These are phyloP conservation scores for Russula foetens DNA, from an alignment of 768 basidiomycete species.

Conservation along the genomic window DNA sequence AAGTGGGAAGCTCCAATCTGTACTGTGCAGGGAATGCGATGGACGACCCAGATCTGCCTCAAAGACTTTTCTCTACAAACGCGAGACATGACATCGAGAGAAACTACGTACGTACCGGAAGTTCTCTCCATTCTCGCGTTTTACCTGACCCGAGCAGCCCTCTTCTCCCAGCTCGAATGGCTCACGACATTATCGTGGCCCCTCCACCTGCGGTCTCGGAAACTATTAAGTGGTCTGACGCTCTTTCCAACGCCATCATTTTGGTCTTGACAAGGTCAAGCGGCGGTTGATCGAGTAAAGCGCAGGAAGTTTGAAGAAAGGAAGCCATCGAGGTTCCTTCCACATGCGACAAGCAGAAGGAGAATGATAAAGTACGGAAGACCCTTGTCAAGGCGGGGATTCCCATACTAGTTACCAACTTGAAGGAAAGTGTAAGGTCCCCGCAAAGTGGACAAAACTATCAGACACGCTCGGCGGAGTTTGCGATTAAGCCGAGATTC, in stretches of 20 bases:
- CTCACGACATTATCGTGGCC: constrained; percentile 77
- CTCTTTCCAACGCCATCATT: constrained; percentile 81
- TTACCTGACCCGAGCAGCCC: neutral
- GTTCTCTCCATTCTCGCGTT: neutral
- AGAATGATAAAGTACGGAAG: neutral
- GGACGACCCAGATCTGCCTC: constrained; percentile 75
- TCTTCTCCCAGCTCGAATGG: constrained; percentile 72
- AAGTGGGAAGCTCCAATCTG: constrained; percentile 10
- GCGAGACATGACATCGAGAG: constrained; percentile 88
- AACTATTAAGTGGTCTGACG: constrained; percentile 43
- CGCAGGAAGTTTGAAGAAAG: constrained; percentile 20
- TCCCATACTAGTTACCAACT: neutral
- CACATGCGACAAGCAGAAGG: constrained; percentile 11
- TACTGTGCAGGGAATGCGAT: neutral
- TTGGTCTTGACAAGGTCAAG: constrained; percentile 89
- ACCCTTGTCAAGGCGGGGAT: constrained; percentile 10
- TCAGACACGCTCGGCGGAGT: constrained; percentile 83
- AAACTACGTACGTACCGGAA: constrained; percentile 51
- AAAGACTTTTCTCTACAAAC: constrained; percentile 86
- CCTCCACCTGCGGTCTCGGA: constrained; percentile 34
- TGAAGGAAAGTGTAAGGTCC: constrained; percentile 9
- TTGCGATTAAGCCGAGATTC: constrained; percentile 83
- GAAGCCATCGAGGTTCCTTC: constrained; percentile 14
- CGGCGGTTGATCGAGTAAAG: constrained; percentile 78
- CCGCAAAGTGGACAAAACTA: constrained; percentile 29